These are phyloP conservation scores for Inonotus obliquus DNA, from an alignment of 1,284 basidiomycete genomes.

Conservation along the genomic window DNA sequence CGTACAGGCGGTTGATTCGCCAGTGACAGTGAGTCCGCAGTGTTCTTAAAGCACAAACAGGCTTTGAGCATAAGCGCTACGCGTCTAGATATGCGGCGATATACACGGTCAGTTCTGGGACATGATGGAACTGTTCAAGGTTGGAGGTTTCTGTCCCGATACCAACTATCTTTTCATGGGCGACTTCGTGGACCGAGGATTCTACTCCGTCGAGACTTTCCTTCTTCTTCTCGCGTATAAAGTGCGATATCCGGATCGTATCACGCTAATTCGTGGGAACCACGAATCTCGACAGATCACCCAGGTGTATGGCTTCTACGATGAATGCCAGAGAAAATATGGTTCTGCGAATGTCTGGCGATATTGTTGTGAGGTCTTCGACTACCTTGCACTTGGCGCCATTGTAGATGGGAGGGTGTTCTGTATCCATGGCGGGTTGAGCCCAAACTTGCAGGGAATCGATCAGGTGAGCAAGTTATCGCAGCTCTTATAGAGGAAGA, in stretches of 20 bases:
- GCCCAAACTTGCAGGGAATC: constrained; percentile 77
- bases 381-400: constrained; percentile 91
- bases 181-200: constrained; percentile 96
- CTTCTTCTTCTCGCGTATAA: constrained; percentile 92
- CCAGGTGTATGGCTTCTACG: constrained; percentile 99
- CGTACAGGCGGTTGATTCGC: constrained; percentile 93
- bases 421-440: constrained; percentile 91
- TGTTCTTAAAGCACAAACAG: constrained; percentile 4
- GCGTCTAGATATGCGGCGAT: constrained; percentile 82
- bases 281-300: constrained; percentile 99
- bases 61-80: constrained; percentile 6
- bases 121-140: constrained; percentile 93
- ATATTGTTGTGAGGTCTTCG: constrained; percentile 98
- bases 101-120: constrained; percentile 99
- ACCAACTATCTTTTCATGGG: constrained; percentile 99
- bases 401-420: constrained; percentile 94
- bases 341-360: constrained; percentile 95
- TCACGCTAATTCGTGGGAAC: constrained; percentile 96
- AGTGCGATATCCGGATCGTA: constrained; percentile 96
- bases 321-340: constrained; percentile 97
- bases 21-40: constrained; percentile 75
- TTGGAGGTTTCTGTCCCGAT: constrained; percentile 92
- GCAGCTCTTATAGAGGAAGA: neutral
- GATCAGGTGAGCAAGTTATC: constrained; percentile 66
- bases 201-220: constrained; percentile 97